Base-by-base conservation (phyloP, 805 yeast genomes). In the Ogataea haglerorum region DNA sequence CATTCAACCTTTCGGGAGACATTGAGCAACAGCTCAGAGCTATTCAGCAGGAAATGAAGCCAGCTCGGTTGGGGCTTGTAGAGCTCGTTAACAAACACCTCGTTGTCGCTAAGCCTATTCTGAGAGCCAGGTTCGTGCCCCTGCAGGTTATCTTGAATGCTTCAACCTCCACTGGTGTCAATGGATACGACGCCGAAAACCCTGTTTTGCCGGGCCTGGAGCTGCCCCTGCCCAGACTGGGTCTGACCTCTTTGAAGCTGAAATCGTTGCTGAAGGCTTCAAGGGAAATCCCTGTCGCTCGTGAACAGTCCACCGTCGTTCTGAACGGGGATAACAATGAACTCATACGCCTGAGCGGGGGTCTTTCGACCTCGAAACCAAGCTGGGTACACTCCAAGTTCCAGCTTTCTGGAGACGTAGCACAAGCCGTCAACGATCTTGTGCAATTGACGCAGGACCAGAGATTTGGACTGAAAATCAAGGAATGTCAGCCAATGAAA, bases 331-430 rank as follows among this genome's bases (percentile, higher is more conserved):
- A 67, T 5, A 54, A 57, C 42, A 62, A 62, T 10, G 93, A 85
- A 61, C 67, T 85, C 13, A 63, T 90, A 42, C 76, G 95, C 60
- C 72, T 91, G 48, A 78, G 91, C 19, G 97, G 97, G 34, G 95
- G 95, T 34, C 61, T 69, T 27, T 71, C 73, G 53, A 71, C 82
- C 18, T 73, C 80, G 38, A 73, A 75, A 45, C 90, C 96, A 53
- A 78, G 87, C 51, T 93, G 95, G 93, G 83, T 85, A 31, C 96
- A 90, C 60, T 86, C 96, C 19, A 68, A 75, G 30, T 80, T 70
- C 65, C 82, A 82, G 61, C 64, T 91, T 41, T 62, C 71, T 22
- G 78, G 76, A 33, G 65, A 68, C 6, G 70, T 49, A 22, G 49
- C 53, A 8, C 68, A 70, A 40, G 74, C 76, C 40, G 71, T 80